Percentiles rank a stretch among this genome's conserved stretches.
phyloP scores from a whole-genome alignment of 208 protist species.

The Trypanosoma scelopori region DNA sequence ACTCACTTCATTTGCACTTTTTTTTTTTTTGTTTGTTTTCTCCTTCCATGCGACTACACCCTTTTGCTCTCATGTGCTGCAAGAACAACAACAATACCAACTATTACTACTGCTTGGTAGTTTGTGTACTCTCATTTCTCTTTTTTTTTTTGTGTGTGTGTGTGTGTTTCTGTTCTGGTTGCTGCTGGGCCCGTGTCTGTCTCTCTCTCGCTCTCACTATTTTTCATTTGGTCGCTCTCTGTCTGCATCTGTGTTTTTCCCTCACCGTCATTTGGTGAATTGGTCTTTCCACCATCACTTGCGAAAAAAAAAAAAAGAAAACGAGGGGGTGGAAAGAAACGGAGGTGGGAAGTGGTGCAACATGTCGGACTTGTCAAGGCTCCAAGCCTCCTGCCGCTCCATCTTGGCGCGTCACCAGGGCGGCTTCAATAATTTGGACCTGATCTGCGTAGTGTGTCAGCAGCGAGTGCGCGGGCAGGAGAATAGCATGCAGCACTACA shows the following conservation, averaged over 20 bases:
- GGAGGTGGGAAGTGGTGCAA: background rate
- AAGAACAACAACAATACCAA: no score
- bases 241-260: background rate
- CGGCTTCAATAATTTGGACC: constrained; percentile 27
- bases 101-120: no score
- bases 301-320: no score
- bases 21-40: no score
- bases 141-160: no score
- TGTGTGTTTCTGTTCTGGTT: no score
- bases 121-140: no score
- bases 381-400: constrained; percentile 50
- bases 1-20: no score
- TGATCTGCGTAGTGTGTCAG: constrained; percentile 53
- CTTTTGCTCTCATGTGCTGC: no score
- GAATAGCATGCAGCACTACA: constrained; percentile 58
- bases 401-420: constrained; percentile 54
- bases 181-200: no score
- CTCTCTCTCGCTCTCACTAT: background rate
- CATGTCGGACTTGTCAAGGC: constrained; percentile 17
- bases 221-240: constrained; percentile 1
- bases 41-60: no score
- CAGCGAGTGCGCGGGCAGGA: constrained; percentile 46
- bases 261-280: background rate
- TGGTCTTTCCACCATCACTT: background rate
- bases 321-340: no score